These are phyloP conservation scores for Cucurbitaria berberidis DNA, from an alignment of 2,329 filamentous ascomycete genomes.

Conservation along the genomic window DNA sequence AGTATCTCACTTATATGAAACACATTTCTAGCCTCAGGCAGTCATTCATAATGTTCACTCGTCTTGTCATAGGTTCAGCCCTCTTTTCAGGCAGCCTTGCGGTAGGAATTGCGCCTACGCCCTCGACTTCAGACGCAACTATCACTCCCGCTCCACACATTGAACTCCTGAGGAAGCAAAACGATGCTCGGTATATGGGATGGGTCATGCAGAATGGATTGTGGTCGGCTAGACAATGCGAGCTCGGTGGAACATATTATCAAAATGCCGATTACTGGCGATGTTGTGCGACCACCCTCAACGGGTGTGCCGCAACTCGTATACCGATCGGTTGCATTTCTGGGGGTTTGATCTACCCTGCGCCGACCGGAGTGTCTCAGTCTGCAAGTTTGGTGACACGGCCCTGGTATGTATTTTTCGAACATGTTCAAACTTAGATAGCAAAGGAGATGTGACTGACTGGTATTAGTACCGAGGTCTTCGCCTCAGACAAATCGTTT, in stretches of 20 bases:
- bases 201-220: constrained; percentile 21
- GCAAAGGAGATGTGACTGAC: neutral
- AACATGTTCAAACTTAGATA: neutral
- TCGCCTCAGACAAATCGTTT: constrained; percentile 19
- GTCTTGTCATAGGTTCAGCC: constrained; percentile 14
- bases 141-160: constrained; percentile 32
- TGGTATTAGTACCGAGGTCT: constrained; percentile 18
- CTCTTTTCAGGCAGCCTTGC: constrained; percentile 25
- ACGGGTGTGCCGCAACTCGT: constrained; percentile 20
- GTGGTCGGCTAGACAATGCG: constrained; percentile 24
- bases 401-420: constrained; percentile 15
- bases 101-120: constrained; percentile 16
- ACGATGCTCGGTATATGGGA: constrained; percentile 31
- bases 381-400: constrained; percentile 8
- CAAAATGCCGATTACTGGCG: constrained; percentile 23
- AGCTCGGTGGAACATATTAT: constrained; percentile 28
- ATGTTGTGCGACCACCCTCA: constrained; percentile 29
- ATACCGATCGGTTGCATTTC: constrained; percentile 27
- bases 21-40: neutral
- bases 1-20: neutral
- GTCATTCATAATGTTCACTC: constrained; percentile 12
- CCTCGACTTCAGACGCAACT: constrained; percentile 24
- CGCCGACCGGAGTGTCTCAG: constrained; percentile 9
- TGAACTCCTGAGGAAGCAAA: constrained; percentile 33
- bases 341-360: constrained; percentile 29